phyloP scores from a whole-genome alignment of 1,139 yeast genomes.

The Sugiyamaella pinicola region DNA sequence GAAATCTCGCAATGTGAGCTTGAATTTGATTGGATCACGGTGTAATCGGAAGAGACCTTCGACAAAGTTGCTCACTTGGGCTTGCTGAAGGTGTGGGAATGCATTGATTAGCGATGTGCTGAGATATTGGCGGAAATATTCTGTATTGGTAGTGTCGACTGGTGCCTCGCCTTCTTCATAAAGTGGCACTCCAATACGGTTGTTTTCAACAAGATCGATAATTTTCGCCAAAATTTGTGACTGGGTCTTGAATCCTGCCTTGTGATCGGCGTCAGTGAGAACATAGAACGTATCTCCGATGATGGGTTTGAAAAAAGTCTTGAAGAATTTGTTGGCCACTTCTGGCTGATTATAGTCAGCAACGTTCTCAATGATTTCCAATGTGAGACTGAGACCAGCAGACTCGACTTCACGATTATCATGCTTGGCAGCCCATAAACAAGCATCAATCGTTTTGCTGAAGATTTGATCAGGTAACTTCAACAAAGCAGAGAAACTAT shows the following conservation, averaged over 20 bases:
- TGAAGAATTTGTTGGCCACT: slow-evolving; percentile 84
- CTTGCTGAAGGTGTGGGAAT: slow-evolving; percentile 84
- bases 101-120: slow-evolving; percentile 81
- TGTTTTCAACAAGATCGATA: slow-evolving; percentile 79
- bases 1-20: slow-evolving; percentile 89
- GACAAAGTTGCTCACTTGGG: slow-evolving; percentile 80
- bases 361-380: slow-evolving; percentile 80
- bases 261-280: slow-evolving; percentile 95
- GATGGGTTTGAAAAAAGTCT: slow-evolving; percentile 84
- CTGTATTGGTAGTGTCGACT: slow-evolving; percentile 78
- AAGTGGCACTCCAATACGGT: slow-evolving; percentile 73
- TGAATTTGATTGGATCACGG: slow-evolving; percentile 73
- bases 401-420: slow-evolving; percentile 95
- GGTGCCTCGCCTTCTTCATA: slow-evolving; percentile 70
- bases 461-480: slow-evolving; percentile 92
- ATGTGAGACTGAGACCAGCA: slow-evolving; percentile 77
- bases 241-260: slow-evolving; percentile 91
- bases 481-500: slow-evolving; percentile 81
- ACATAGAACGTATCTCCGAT: slow-evolving; percentile 91
- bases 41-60: slow-evolving; percentile 70
- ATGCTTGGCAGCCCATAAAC: slow-evolving; percentile 97
- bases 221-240: slow-evolving; percentile 81
- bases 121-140: slow-evolving; percentile 76
- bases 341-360: slow-evolving; percentile 70
- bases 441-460: slow-evolving; percentile 87